Conservation (phyloP, 2,329 filamentous ascomycete species). For the Nigrospora oryzae region DNA sequence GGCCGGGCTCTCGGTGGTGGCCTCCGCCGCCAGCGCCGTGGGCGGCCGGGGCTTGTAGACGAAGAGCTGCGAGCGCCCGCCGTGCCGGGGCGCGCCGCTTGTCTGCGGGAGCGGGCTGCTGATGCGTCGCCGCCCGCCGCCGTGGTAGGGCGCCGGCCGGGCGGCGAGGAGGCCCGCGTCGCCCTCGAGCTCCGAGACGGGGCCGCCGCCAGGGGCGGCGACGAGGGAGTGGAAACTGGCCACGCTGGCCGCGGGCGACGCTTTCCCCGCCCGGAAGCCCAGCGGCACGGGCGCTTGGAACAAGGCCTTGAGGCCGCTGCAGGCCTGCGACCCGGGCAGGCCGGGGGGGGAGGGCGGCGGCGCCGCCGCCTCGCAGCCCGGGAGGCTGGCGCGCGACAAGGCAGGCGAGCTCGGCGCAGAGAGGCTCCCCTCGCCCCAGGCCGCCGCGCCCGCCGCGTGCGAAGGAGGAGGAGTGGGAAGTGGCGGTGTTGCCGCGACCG, state of each 20-base stretch:
- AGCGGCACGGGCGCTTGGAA: constrained; percentile 3
- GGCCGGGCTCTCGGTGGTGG: neutral
- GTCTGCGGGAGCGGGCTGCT: too few relatives aligned
- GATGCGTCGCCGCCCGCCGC: constrained; percentile 1
- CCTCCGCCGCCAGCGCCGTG: neutral
- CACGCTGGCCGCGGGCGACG: too few relatives aligned
- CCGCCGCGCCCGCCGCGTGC: neutral
- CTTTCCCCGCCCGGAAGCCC: neutral
- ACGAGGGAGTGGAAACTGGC: too few relatives aligned
- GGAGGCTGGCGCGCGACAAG: neutral
- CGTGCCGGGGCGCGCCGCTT: neutral
- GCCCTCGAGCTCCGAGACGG: too few relatives aligned
- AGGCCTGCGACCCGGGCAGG: neutral
- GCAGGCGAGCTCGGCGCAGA: neutral
- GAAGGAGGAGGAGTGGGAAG: neutral
- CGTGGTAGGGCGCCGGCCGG: neutral
- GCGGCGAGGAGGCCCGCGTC: too few relatives aligned
- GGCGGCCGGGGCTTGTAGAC: constrained; percentile 4
- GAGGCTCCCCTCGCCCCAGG: neutral
- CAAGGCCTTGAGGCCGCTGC: constrained; percentile 3
- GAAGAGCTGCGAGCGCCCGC: constrained; percentile 6
- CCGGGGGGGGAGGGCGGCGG: neutral
- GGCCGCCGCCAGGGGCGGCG: too few relatives aligned
- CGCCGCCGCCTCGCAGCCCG: neutral
- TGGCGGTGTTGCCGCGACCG: neutral